Evolutionary conservation across 1,284 basidiomycete species (phyloP), one percentile per base, ranked within the genome.

Genomic region (Austropuccinia psidii): DNA sequence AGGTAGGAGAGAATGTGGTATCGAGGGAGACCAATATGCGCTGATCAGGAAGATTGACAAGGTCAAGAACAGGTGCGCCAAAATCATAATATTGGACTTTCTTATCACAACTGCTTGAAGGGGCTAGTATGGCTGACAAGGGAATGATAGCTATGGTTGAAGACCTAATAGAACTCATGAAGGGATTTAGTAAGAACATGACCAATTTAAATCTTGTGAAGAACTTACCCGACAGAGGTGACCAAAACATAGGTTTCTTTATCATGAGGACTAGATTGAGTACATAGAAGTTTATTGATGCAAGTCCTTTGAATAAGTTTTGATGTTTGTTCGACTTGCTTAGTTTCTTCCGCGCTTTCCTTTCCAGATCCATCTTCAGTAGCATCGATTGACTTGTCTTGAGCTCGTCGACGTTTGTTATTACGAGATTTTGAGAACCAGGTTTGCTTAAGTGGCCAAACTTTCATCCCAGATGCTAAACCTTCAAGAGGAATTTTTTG

Each of bases 171-270:
- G 60, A 62, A 41, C 31, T 37, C 35, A 50, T 27, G 33, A 21
- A 35, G 19, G 31, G n/a, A 52, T 21, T 43, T 31, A 31, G 27
- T 31, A 1, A 11, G 19, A 66, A 27, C 6, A 47, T 24, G 21
- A 27, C 21, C 21, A 41, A 27, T 9, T 21, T 7, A 9, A 37
- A 21, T 8, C 49, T 41, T 27, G 21, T 29, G 27, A 19, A 33
- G 5, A 6, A 52, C 70, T 41, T 41, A 73, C 70, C 70, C 70
- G n/a, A 49, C 70, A 43, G 70, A 73, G 21, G 70, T 62, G 13
- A 73, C 37, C 4, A 73, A 9, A n/a, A 73, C 60, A 52, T 41
- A 73, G 21, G 60, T 45, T 27, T 45, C 19, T 9, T 60, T 49
- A 15, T 45, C 43, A 19, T 29, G n/a, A 13, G 50, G 39, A 24